Base-by-base conservation (phyloP, 108 stramenopile genomes). In the Skeletonema menzelii region DNA sequence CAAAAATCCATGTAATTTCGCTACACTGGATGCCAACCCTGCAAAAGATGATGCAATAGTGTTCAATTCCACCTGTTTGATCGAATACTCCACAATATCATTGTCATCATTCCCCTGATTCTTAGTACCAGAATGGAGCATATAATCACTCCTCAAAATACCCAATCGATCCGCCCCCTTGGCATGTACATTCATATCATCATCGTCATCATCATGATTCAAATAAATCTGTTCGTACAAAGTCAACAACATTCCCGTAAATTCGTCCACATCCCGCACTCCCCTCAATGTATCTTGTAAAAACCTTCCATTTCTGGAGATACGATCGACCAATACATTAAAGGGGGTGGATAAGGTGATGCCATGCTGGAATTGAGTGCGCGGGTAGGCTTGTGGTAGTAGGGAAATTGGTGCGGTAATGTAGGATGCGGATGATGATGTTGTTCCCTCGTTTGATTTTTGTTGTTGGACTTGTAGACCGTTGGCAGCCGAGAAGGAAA, bases 1-100 rank as follows among this genome's bases (percentile, higher is more conserved):
- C 77, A 92, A 70, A 73, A 85, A 80, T 10, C 76, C 57, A 81
- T 97, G 97, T 72, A 95, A 64, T 14, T 47, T 65, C 19, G 93
- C 87, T 30, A 95, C 87, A 15, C 82, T 79, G 10, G 75, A 65
- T 46, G 93, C 79, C 63, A 96, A 55, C 35, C 89, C 85, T 10
- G 88, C 98, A 72, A 99, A 99, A 27, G 95, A 96, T 8, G 96
- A 86, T 7, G 99, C 97, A 68, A 99, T 97, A 8, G 99, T 99
- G 73, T 99, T 99, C 35, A 99, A 77, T 84, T 99, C 99, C 49
- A 99, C 97, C 73, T 99, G 97, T 62, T 94, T 92, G 44, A 88
- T 46, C 28, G 67, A 60, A 55, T 78, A 69, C 2, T 77, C 69
- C 30, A 64, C 75, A 3, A 26, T 61, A 27, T 12, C 71, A 12